phyloP scores from a whole-genome alignment of 345 rosid species.

The Cochlearia excelsa region DNA sequence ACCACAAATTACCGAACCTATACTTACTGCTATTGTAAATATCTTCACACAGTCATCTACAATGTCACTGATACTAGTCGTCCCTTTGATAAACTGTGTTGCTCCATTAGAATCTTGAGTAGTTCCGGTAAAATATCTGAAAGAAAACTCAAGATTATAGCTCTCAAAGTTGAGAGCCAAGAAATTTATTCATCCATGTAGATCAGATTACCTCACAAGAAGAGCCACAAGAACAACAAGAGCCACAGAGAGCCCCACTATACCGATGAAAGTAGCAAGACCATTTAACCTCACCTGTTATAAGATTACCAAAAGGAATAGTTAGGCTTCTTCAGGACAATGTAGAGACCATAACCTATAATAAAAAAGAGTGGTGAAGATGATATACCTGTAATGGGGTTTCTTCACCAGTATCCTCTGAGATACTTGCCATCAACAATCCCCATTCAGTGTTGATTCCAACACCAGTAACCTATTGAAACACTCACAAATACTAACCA shows the following conservation, averaged over 20 bases:
- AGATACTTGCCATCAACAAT: conserved; percentile 95
- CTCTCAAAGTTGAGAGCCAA: conserved; percentile 16
- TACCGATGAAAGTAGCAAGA: conserved; percentile 91
- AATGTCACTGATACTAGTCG: conserved; percentile 53
- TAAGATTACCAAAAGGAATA: too few species aligned
- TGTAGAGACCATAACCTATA: too few species aligned
- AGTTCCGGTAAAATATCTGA: conserved; percentile 79
- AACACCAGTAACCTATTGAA: conserved; percentile 85
- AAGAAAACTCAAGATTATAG: conserved; percentile 5
- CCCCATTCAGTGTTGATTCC: conserved; percentile 99
- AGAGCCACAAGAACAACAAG: conserved; percentile 71
- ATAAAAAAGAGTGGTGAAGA: too few species aligned
- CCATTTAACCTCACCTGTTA: conserved; percentile 92
- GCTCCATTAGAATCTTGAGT: conserved; percentile 45
- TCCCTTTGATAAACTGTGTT: conserved; percentile 55
- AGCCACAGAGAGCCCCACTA: conserved; percentile 83
- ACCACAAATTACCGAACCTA: not conserved
- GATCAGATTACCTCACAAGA: conserved; percentile 51
- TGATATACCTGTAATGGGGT: conserved; percentile 53
- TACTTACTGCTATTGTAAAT: conserved; percentile 78
- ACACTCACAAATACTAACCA: too few species aligned
- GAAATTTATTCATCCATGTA: too few species aligned
- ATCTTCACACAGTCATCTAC: conserved; percentile 75
- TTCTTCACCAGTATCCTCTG: conserved; percentile 99
- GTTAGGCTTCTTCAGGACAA: too few species aligned